phyloP scores from a whole-genome alignment of 352 stramenopile species.

The Phytopythium vexans region DNA sequence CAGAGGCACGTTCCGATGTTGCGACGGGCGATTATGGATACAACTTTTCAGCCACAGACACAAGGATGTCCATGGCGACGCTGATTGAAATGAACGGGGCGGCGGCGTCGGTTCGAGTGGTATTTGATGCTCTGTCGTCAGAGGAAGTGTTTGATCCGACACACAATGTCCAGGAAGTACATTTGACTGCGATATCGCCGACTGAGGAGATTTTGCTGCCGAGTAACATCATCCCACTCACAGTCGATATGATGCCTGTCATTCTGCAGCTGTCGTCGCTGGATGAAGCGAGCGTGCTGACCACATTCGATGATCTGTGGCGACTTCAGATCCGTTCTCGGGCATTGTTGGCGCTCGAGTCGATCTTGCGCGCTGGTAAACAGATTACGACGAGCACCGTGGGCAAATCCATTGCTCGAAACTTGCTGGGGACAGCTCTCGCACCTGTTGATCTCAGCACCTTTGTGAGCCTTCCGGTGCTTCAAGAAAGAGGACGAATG shows the following conservation, averaged over 20 bases:
- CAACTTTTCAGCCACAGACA: constrained; percentile 32
- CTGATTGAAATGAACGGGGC: constrained; percentile 72
- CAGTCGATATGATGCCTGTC: constrained; percentile 76
- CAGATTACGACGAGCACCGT: constrained; percentile 34
- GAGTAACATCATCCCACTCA: constrained; percentile 41
- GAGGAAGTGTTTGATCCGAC: constrained; percentile 64
- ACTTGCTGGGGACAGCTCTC: constrained; percentile 56
- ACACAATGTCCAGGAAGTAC: constrained; percentile 85
- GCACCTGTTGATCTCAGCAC: constrained; percentile 59
- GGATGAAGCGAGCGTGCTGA: constrained; percentile 61
- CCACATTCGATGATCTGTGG: constrained; percentile 76
- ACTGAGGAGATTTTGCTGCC: constrained; percentile 78
- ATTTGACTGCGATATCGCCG: constrained; percentile 55
- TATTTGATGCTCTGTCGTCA: constrained; percentile 62
- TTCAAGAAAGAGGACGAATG: constrained; percentile 83
- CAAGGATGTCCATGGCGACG: constrained; percentile 53
- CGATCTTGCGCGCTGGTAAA: constrained; percentile 60
- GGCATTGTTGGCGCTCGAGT: constrained; percentile 72
- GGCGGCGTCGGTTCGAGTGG: constrained; percentile 66
- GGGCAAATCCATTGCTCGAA: constrained; percentile 39
- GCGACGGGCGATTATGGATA: constrained; percentile 38
- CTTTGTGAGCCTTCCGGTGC: constrained; percentile 70
- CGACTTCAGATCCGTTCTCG: constrained; percentile 84
- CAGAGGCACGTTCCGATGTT: constrained; percentile 10
- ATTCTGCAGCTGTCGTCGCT: constrained; percentile 80